Evolutionary conservation across 2,329 filamentous ascomycete genomes (phyloP).

Genomic region (Cytospora mali): DNA sequence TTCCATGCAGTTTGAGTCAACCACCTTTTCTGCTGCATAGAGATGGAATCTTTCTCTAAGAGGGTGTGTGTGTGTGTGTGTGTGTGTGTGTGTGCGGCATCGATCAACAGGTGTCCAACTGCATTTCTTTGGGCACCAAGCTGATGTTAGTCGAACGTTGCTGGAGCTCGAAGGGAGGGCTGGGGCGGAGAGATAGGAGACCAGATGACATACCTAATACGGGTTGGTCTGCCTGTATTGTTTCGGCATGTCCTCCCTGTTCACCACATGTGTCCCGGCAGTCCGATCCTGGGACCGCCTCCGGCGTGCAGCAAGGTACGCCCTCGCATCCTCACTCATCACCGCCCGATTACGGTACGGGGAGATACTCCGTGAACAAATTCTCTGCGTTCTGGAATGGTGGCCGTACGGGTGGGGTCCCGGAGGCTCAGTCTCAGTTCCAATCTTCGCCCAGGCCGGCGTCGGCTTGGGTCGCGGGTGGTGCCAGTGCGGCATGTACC

Average conservation of each 20-base stretch:
- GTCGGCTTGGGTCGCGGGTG: neutral
- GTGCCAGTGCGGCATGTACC: neutral
- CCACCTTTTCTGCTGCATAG: too few relatives aligned
- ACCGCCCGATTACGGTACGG: neutral
- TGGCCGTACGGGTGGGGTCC: neutral
- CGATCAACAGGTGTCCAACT: neutral
- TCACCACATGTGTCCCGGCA: neutral
- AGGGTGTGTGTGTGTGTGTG: too few relatives aligned
- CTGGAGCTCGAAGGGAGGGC: too few relatives aligned
- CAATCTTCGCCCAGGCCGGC: neutral
- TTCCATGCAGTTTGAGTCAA: neutral
- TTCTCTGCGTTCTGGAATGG: neutral
- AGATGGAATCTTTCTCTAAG: too few relatives aligned
- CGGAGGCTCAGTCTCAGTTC: neutral
- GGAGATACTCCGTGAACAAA: neutral
- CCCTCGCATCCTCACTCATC: neutral
- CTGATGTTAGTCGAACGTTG: neutral
- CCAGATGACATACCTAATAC: neutral
- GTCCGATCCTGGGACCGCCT: neutral
- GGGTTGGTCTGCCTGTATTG: neutral
- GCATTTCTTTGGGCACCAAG: neutral
- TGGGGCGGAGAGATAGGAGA: neutral
- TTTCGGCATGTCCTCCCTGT: neutral
- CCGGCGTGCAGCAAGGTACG: neutral
- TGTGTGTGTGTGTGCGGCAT: too few relatives aligned